Percentiles rank a stretch among this genome's conserved stretches.
Evolutionary conservation across 1,284 basidiomycete species (phyloP).

Genomic region (Sporisorium scitamineum): DNA sequence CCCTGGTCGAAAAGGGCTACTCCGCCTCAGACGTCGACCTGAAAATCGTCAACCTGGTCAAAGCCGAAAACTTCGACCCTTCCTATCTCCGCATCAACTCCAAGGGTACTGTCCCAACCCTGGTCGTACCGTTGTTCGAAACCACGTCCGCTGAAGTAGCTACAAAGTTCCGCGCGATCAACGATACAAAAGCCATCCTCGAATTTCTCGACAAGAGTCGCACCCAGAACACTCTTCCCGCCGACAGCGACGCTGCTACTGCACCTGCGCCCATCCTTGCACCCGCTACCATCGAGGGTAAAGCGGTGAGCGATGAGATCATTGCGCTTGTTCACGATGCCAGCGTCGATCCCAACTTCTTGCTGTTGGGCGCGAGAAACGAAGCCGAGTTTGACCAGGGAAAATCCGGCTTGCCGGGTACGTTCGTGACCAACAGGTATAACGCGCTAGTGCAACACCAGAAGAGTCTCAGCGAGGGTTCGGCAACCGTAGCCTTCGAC

Average conservation of each 20-base stretch:
- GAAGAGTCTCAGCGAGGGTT: slow-evolving; percentile 72
- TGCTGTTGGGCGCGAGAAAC: slow-evolving; percentile 69
- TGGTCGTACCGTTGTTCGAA: slow-evolving; percentile 83
- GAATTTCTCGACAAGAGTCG: slow-evolving; percentile 75
- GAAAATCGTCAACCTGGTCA: slow-evolving; percentile 59
- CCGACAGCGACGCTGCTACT: slow-evolving; percentile 75
- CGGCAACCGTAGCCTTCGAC: slow-evolving; percentile 74
- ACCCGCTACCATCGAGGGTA: slow-evolving; percentile 82
- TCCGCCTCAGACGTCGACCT: slow-evolving; percentile 55
- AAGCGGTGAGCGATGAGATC: slow-evolving; percentile 74
- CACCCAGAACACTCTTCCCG: slow-evolving; percentile 72
- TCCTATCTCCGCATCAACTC: slow-evolving; percentile 80
- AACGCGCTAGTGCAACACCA: slow-evolving; percentile 75
- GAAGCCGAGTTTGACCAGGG: slow-evolving; percentile 68
- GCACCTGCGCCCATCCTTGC: slow-evolving; percentile 81
- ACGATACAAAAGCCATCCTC: slow-evolving; percentile 82
- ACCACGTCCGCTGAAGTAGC: slow-evolving; percentile 79
- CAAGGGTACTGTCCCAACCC: slow-evolving; percentile 84
- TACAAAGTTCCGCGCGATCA: slow-evolving; percentile 82
- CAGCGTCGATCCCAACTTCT: slow-evolving; percentile 72
- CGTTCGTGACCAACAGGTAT: slow-evolving; percentile 71
- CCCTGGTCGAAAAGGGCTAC: slow-evolving; percentile 59
- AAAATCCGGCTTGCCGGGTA: slow-evolving; percentile 66
- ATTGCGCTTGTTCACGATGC: slow-evolving; percentile 76
- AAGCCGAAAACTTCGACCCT: slow-evolving; percentile 76